Evolutionary conservation across 495 filamentous ascomycete genomes (phyloP).

Genomic region (Pyrenula aspistea): DNA sequence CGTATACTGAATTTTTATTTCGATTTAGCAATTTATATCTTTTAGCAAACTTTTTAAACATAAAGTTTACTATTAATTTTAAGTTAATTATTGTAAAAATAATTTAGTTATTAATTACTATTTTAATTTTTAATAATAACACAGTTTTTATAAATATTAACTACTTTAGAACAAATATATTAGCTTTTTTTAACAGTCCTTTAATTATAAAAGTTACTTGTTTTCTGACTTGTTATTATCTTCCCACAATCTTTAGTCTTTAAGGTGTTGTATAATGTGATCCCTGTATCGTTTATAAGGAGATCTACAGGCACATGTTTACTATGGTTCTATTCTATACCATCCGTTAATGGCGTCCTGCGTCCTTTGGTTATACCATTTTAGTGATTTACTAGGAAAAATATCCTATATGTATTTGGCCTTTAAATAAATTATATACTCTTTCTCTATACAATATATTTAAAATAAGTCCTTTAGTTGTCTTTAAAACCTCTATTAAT

Average conservation of each 20-base stretch:
- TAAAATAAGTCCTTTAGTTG: background rate
- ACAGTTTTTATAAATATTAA: background rate
- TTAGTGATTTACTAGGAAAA: background rate
- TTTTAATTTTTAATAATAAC: background rate
- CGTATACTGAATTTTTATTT: background rate
- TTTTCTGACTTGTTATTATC: background rate
- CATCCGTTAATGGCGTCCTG: background rate
- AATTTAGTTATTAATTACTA: background rate
- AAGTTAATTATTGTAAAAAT: too few relatives aligned
- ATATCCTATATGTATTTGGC: background rate
- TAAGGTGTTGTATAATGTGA: background rate
- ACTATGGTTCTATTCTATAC: background rate
- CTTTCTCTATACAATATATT: background rate
- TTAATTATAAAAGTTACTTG: background rate
- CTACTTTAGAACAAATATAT: background rate
- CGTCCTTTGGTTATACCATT: background rate
- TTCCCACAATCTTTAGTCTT: background rate
- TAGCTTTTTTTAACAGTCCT: background rate
- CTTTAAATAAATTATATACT: background rate
- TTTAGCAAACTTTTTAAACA: too few relatives aligned
- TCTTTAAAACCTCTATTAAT: background rate
- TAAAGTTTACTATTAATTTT: too few relatives aligned
- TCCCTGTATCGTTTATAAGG: background rate
- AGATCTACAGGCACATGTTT: background rate
- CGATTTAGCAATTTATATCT: too few relatives aligned